phyloP scores from a whole-genome alignment of 164 flowering plant genomes.

The Litsea cubeba region DNA sequence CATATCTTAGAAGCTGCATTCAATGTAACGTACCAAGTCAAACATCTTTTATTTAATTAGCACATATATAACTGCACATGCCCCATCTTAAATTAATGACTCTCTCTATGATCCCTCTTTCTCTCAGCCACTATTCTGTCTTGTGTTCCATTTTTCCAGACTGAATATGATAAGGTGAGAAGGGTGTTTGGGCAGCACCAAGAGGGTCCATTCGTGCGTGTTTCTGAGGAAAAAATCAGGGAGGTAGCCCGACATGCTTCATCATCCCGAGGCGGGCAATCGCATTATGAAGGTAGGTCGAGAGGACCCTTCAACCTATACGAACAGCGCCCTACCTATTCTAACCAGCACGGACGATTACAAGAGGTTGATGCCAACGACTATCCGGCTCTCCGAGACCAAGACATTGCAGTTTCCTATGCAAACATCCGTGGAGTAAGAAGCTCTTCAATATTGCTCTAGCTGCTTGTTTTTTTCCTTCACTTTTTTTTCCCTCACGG shows the following conservation, averaged over 20 bases:
- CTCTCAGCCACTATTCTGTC: background rate
- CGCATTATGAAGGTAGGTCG: conserved; percentile 16
- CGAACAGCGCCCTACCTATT: conserved; percentile 19
- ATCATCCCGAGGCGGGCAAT: conserved; percentile 20
- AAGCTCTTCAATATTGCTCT: too few species aligned
- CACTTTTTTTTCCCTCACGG: too few species aligned
- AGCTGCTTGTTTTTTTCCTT: background rate
- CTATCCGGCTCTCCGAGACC: conserved; percentile 24
- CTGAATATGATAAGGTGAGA: conserved; percentile 24
- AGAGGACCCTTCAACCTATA: conserved; percentile 31
- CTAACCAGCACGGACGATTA: conserved; percentile 34
- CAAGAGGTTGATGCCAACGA: conserved; percentile 25
- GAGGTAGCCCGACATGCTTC: conserved; percentile 27
- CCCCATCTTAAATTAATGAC: too few species aligned
- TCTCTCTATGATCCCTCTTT: background rate
- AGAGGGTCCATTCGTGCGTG: conserved; percentile 29
- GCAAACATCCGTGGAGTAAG: conserved; percentile 38
- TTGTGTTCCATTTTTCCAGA: conserved; percentile 18
- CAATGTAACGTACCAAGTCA: conserved; percentile 28
- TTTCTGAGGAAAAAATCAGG: conserved; percentile 36
- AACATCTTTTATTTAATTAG: too few species aligned
- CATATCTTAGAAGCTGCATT: conserved; percentile 61
- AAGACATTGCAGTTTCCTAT: conserved; percentile 26
- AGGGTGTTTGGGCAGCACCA: conserved; percentile 25
- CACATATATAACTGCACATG: too few species aligned